These are phyloP conservation scores for Tympanopsis confertula DNA, from an alignment of 2,329 filamentous ascomycete species.

Conservation along the genomic window DNA sequence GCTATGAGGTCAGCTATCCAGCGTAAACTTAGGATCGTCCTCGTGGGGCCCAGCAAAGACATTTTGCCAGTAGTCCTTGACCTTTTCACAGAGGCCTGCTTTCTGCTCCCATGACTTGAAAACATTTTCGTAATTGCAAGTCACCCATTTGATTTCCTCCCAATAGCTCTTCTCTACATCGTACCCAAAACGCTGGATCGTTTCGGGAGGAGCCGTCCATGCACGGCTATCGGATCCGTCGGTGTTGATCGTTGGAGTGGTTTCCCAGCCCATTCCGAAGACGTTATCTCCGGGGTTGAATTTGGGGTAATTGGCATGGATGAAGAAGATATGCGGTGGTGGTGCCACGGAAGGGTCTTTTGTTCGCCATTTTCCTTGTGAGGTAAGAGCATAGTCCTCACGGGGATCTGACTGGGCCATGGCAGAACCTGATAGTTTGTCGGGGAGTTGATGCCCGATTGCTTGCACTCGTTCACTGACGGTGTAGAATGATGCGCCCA, in stretches of 20 bases:
- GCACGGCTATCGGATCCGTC: constrained; percentile 20
- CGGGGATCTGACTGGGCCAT: neutral
- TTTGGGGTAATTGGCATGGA: constrained; percentile 1
- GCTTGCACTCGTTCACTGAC: constrained; percentile 12
- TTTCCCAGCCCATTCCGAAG: constrained; percentile 22
- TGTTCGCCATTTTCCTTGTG: neutral
- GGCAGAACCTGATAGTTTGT: neutral
- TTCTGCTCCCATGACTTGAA: constrained; percentile 21
- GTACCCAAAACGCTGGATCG: constrained; percentile 20
- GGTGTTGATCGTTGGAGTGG: constrained; percentile 16
- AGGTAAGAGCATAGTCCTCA: neutral
- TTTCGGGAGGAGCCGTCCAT: constrained; percentile 20
- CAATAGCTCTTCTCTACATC: constrained; percentile 24
- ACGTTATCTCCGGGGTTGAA: constrained; percentile 8
- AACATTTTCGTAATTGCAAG: constrained; percentile 18
- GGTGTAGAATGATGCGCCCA: constrained; percentile 24
- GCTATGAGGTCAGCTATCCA: too few relatives aligned
- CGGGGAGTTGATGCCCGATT: neutral
- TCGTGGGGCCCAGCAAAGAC: constrained; percentile 13
- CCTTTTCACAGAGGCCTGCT: constrained; percentile 14
- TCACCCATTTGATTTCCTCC: constrained; percentile 24
- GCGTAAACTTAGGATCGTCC: constrained; percentile 16
- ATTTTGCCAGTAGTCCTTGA: constrained; percentile 18
- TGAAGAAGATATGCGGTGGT: neutral
- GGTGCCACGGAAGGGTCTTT: neutral